Conservation (phyloP, 179 eudicot species). For the Monotropa hypopitys region DNA sequence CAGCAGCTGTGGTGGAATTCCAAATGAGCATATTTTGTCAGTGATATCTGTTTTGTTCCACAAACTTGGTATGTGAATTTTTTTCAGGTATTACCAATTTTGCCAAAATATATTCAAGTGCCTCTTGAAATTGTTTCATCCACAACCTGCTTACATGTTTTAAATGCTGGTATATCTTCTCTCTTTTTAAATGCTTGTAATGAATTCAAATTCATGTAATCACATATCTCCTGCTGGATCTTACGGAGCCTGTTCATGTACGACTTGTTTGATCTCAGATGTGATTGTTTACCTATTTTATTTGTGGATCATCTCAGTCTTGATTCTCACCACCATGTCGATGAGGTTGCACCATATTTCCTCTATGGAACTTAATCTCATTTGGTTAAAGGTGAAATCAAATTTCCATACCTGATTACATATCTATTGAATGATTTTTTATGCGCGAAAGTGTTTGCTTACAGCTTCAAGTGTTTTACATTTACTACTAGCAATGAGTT, state of each 20-base stretch:
- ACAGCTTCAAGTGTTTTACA: neutral
- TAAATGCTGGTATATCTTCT: neutral
- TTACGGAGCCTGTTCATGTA: too few relatives aligned
- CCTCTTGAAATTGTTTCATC: neutral
- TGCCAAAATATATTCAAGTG: neutral
- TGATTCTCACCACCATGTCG: neutral
- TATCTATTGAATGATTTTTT: neutral
- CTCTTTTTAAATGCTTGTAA: neutral
- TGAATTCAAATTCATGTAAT: neutral
- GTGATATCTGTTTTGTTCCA: conserved; percentile 56
- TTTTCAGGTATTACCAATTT: neutral
- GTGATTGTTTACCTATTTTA: neutral
- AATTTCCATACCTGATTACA: neutral
- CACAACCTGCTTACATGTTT: neutral
- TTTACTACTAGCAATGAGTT: neutral
- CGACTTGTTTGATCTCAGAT: neutral
- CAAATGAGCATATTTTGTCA: conserved; percentile 44
- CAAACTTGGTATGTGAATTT: conserved; percentile 57
- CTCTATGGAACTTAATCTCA: neutral
- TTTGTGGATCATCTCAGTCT: too few relatives aligned
- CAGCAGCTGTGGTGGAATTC: conserved; percentile 25
- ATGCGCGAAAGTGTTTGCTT: neutral
- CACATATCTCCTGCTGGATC: too few relatives aligned
- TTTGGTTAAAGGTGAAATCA: neutral
- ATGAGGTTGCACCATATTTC: neutral